Conservation (phyloP, 2,329 filamentous ascomycete species). For the Talaromyces sp. region DNA sequence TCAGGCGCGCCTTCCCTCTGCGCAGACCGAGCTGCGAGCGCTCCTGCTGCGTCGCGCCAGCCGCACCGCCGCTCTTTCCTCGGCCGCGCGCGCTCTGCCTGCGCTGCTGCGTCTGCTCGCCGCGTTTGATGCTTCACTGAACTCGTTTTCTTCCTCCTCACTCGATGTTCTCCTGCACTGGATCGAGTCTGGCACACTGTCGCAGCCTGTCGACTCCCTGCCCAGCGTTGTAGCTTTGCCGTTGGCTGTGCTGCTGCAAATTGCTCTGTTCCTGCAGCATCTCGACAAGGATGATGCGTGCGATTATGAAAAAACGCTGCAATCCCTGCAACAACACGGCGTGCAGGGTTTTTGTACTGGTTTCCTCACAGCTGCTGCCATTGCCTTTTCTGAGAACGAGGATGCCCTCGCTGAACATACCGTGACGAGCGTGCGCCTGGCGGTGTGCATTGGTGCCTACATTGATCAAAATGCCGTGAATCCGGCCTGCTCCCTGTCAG, state of each 20-base stretch:
- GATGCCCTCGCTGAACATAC: constrained; percentile 28
- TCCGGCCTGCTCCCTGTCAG: background rate
- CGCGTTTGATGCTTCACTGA: background rate
- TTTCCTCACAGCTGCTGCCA: constrained; percentile 32
- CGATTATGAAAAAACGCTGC: background rate
- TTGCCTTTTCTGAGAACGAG: constrained; percentile 23
- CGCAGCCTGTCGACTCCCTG: background rate
- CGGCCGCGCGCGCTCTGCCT: background rate
- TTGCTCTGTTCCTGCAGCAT: constrained; percentile 1
- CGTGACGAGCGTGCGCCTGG: constrained; percentile 34
- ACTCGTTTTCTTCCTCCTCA: background rate
- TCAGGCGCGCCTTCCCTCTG: background rate
- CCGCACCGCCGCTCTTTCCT: background rate
- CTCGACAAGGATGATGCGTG: background rate
- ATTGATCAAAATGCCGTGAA: constrained; percentile 21
- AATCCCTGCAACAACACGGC: constrained; percentile 10
- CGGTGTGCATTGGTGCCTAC: constrained; percentile 32
- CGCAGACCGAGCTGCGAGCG: background rate
- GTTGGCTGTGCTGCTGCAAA: constrained; percentile 3
- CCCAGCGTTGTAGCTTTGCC: background rate
- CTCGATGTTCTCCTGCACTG: background rate
- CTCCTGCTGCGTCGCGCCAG: background rate
- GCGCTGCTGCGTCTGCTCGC: background rate
- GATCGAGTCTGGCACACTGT: background rate
- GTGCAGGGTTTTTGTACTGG: constrained; percentile 38